phyloP scores from a whole-genome alignment of 148 eudicot species.

The Cornus controversa region DNA sequence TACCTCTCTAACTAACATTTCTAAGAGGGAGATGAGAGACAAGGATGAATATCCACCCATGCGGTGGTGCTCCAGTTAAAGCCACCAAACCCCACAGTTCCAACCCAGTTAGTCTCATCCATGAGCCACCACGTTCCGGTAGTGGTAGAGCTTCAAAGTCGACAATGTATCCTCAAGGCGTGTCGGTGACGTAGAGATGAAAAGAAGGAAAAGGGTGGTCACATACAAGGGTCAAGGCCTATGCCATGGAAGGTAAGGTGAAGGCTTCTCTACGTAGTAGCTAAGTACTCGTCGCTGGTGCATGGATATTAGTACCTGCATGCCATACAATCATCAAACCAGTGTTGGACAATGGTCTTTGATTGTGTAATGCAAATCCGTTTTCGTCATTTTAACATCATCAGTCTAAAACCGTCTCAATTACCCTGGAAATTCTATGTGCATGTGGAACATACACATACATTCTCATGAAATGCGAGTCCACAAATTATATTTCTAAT shows the following conservation, averaged over 20 bases:
- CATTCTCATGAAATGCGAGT: too few relatives aligned
- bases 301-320: conserved; percentile 17
- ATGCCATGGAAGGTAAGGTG: conserved; percentile 31
- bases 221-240: conserved; percentile 36
- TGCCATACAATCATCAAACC: not conserved
- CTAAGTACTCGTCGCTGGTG: conserved; percentile 28
- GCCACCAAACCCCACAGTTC: too few relatives aligned
- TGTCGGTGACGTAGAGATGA: not conserved
- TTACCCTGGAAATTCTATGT: not conserved
- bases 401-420: not conserved
- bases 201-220: conserved; percentile 37
- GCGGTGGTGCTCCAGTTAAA: too few relatives aligned
- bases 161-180: not conserved
- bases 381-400: not conserved
- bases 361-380: not conserved
- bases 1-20: too few relatives aligned
- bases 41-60: too few relatives aligned
- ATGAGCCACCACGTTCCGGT: too few relatives aligned
- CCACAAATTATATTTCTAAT: too few relatives aligned
- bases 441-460: too few relatives aligned
- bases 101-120: too few relatives aligned
- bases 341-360: not conserved
- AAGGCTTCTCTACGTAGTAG: conserved; percentile 33
- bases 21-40: too few relatives aligned
- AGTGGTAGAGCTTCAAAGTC: not conserved